phyloP scores from a whole-genome alignment of 1,284 basidiomycete species.

The Puccinia triticina region DNA sequence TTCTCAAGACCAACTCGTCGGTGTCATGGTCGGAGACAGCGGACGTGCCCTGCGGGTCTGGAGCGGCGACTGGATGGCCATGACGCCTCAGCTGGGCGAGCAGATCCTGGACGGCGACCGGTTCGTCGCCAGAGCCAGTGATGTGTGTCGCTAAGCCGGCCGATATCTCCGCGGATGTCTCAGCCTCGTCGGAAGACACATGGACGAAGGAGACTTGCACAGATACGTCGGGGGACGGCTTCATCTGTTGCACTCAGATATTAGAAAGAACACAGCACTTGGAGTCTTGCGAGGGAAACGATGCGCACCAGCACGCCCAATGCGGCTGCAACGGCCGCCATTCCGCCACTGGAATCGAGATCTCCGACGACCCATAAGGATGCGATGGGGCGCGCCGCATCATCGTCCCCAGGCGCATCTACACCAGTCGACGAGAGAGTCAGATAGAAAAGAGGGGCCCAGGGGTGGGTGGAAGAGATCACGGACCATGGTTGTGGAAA shows the following conservation, averaged over 20 bases:
- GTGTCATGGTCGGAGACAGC: not conserved
- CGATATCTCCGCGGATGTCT: not conserved
- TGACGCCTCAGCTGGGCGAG: conserved; percentile 8
- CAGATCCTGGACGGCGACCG: not conserved
- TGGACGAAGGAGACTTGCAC: conserved; percentile 63
- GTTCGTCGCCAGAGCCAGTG: not conserved
- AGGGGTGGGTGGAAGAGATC: conserved; percentile 53
- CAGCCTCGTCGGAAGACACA: conserved; percentile 54
- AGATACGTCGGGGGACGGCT: conserved; percentile 52
- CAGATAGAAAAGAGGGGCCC: conserved; percentile 66
- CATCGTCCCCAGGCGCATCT: conserved; percentile 56
- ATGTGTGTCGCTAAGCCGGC: not conserved
- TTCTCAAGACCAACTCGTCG: conserved; percentile 12
- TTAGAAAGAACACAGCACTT: not conserved
- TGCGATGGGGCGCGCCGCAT: conserved; percentile 57
- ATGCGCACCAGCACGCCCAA: conserved; percentile 69
- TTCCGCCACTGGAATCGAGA: conserved; percentile 70
- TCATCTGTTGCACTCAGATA: conserved; percentile 14
- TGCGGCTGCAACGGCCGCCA: conserved; percentile 68
- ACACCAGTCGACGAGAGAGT: conserved; percentile 60
- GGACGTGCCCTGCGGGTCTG: not conserved
- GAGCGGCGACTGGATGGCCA: conserved; percentile 7
- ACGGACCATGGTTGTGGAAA: conserved; percentile 45
- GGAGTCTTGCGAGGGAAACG: not conserved
- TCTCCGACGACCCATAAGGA: conserved; percentile 76